A percentile compares a stretch with the other conserved stretches of the same genome.
Evolutionary conservation across 331 rosid species (phyloP).

Genomic region (Arachis monticola): DNA sequence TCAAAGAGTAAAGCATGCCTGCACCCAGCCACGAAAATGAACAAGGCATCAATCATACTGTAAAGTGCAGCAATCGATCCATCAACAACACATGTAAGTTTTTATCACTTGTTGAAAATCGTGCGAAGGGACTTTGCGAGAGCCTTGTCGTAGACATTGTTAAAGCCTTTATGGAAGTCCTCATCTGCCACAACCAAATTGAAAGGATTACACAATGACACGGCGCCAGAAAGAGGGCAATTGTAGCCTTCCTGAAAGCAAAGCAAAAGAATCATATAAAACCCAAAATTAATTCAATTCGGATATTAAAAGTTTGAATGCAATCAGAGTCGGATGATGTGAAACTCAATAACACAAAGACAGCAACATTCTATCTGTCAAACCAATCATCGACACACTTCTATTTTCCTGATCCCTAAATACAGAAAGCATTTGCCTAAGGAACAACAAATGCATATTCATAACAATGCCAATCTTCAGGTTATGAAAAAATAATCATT

Average conservation of each 20-base stretch:
- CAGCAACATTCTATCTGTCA: not conserved
- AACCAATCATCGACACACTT: not conserved
- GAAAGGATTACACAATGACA: constrained; percentile 96
- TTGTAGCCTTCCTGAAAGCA: constrained; percentile 65
- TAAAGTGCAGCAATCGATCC: constrained; percentile 8
- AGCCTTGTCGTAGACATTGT: constrained; percentile 76
- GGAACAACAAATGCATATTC: not conserved
- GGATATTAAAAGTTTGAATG: constrained; percentile 2
- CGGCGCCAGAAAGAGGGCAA: constrained; percentile 91
- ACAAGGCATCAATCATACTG: not conserved
- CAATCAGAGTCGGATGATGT: not conserved
- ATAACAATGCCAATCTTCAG: not conserved
- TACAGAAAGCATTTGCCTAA: not conserved
- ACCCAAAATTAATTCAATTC: constrained; percentile 22
- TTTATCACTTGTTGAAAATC: constrained; percentile 73
- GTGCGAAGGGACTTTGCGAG: constrained; percentile 68
- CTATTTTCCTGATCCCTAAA: not conserved
- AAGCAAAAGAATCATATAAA: constrained; percentile 28
- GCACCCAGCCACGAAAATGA: constrained; percentile 14
- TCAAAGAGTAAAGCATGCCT: constrained; percentile 87
- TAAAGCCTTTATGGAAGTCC: constrained; percentile 90
- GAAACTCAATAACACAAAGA: not conserved
- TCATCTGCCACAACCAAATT: constrained; percentile 85
- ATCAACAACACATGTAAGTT: constrained; percentile 21
- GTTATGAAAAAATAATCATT: not conserved